These are phyloP conservation scores for Casuarina equisetifolia DNA, from an alignment of 306 rosid species.

Conservation along the genomic window DNA sequence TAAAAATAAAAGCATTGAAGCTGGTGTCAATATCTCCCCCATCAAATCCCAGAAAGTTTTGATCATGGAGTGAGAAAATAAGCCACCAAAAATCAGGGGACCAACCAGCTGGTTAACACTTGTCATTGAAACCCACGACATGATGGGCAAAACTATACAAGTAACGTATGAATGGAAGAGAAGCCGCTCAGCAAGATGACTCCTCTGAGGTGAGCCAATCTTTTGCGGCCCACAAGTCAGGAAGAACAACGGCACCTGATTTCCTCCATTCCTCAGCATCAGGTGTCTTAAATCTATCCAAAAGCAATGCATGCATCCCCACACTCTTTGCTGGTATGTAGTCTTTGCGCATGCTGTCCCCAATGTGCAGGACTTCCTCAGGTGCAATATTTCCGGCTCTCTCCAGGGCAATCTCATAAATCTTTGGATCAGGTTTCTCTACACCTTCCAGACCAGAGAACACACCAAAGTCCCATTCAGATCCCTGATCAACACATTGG, in stretches of 20 bases:
- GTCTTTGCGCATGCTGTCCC: constrained; percentile 96
- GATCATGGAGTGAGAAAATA: background rate
- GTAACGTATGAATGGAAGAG: constrained; percentile 4
- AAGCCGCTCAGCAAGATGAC: constrained; percentile 29
- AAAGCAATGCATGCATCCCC: constrained; percentile 78
- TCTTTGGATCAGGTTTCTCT: constrained; percentile 83
- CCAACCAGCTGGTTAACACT: background rate
- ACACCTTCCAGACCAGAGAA: constrained; percentile 93
- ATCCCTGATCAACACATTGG: constrained; percentile 60
- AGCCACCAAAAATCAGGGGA: background rate
- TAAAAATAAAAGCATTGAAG: background rate
- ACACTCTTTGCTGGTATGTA: constrained; percentile 81
- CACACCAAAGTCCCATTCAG: constrained; percentile 95
- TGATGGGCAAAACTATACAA: background rate
- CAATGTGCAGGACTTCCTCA: constrained; percentile 70
- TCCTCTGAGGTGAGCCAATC: constrained; percentile 65
- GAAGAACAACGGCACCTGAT: constrained; percentile 76
- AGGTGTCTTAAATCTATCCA: constrained; percentile 87
- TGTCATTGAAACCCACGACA: background rate
- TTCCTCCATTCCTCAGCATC: constrained; percentile 82
- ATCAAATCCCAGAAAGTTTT: background rate
- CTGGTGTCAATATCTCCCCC: background rate
- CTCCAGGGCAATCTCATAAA: constrained; percentile 77
- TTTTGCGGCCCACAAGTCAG: constrained; percentile 58
- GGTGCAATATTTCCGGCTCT: constrained; percentile 74